A percentile compares a stretch with the other conserved stretches of the same genome.
These are phyloP conservation scores for Fusarium sp. DNA, from an alignment of 2,329 filamentous ascomycete species.

Conservation along the genomic window DNA sequence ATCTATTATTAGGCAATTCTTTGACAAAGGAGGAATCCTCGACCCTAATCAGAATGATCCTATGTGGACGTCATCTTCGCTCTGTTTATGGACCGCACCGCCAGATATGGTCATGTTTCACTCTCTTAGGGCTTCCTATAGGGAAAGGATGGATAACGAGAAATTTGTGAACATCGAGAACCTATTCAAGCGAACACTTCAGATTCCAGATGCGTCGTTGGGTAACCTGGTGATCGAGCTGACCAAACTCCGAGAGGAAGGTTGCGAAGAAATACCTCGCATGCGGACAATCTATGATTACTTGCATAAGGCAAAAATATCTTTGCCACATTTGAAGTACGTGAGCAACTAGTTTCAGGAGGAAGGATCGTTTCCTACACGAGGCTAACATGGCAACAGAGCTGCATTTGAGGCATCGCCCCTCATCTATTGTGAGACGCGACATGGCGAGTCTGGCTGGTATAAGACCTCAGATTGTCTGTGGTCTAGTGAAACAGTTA, in stretches of 20 bases:
- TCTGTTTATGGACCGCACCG: constrained; percentile 23
- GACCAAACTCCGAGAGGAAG: neutral
- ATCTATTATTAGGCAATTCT: neutral
- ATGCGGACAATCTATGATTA: neutral
- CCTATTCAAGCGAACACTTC: neutral
- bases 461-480: constrained; percentile 19
- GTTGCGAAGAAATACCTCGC: neutral
- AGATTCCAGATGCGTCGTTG: neutral
- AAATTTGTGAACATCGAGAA: neutral
- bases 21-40: neutral
- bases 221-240: neutral
- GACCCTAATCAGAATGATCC: neutral
- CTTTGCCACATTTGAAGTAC: constrained; percentile 8
- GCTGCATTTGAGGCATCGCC: constrained; percentile 5
- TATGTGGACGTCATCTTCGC: neutral
- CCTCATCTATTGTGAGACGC: constrained; percentile 5
- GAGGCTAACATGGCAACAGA: constrained; percentile 6
- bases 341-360: rapidly evolving
- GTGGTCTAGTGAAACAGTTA: constrained; percentile 19
- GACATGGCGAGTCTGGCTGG: constrained; percentile 7
- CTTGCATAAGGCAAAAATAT: neutral
- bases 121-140: constrained; percentile 7
- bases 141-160: neutral
- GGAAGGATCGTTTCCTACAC: neutral
- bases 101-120: constrained; percentile 6